Evolutionary conservation across 176 grass and related monocot species (phyloP).

Genomic region (Musa acuminata): DNA sequence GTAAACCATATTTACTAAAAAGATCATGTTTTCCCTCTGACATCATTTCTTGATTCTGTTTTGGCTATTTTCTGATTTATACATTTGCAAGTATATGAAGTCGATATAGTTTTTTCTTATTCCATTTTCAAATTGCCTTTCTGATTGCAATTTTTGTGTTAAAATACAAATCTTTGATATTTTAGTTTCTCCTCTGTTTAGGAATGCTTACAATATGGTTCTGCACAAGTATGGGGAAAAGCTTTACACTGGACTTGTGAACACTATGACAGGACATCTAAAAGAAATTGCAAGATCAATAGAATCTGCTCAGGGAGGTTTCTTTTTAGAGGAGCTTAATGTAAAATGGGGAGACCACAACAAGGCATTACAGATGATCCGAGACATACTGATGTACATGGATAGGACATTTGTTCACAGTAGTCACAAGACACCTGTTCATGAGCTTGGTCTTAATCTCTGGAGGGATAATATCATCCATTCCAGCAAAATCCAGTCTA

Average conservation of each 20-base stretch:
- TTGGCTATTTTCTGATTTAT: no score
- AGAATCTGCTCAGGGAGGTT: constrained; percentile 68
- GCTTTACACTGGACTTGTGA: constrained; percentile 58
- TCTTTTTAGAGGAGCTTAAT: constrained; percentile 79
- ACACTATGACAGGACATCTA: constrained; percentile 66
- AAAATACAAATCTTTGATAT: not conserved
- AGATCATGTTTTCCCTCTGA: no score
- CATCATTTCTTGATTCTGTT: no score
- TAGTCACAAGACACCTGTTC: constrained; percentile 62
- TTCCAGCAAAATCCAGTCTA: constrained; percentile 49
- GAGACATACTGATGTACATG: constrained; percentile 98
- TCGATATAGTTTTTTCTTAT: no score
- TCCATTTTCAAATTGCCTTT: no score
- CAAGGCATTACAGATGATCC: constrained; percentile 84
- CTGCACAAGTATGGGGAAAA: constrained; percentile 92
- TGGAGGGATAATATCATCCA: constrained; percentile 92
- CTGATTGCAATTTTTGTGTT: no score
- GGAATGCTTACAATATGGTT: constrained; percentile 98
- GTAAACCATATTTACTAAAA: no score
- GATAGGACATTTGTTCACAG: constrained; percentile 58
- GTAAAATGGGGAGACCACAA: constrained; percentile 89
- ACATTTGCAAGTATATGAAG: no score
- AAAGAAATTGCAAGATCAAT: constrained; percentile 69
- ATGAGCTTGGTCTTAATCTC: constrained; percentile 82
- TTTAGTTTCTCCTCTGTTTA: constrained; percentile 14